Percentiles rank a stretch among this genome's conserved stretches.
These are phyloP conservation scores for Lodderomyces beijingensis DNA, from an alignment of 1,139 yeast genomes.

Conservation along the genomic window DNA sequence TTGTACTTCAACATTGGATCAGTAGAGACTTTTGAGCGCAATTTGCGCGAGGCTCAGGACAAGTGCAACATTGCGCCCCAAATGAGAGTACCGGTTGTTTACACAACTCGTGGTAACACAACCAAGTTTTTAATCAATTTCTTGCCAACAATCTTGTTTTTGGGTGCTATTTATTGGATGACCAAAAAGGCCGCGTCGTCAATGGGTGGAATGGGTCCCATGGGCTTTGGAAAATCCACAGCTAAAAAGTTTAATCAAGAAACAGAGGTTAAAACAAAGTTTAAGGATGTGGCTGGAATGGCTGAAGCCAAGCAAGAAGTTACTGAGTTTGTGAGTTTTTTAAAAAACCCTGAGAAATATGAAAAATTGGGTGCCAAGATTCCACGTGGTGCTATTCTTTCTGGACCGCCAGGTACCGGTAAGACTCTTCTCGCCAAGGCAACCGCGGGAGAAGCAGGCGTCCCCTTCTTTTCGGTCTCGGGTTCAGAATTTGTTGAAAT, in stretches of 20 bases:
- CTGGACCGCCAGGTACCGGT: conserved; percentile 99
- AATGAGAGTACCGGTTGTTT: conserved; percentile 81
- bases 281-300: conserved; percentile 96
- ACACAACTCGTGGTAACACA: conserved; percentile 63
- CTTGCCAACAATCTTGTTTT: conserved; percentile 75
- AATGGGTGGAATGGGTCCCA: conserved; percentile 61
- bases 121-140: conserved; percentile 62
- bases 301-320: conserved; percentile 97
- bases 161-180: conserved; percentile 82
- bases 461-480: conserved; percentile 89
- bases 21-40: conserved; percentile 84
- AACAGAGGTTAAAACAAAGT: conserved; percentile 80
- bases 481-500: conserved; percentile 99
- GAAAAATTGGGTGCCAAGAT: conserved; percentile 93
- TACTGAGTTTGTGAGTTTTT: conserved; percentile 92
- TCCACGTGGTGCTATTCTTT: conserved; percentile 94
- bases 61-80: conserved; percentile 57
- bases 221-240: conserved; percentile 79
- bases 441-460: conserved; percentile 98
- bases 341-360: conserved; percentile 84
- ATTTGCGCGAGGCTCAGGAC: conserved; percentile 71
- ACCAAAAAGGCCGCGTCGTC: conserved; percentile 46
- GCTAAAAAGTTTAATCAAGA: conserved; percentile 92
- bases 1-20: conserved; percentile 80
- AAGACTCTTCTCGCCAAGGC: conserved; percentile 96